These are phyloP conservation scores for Tetrapisispora iriomotensis DNA, from an alignment of 805 yeast genomes.

Conservation along the genomic window DNA sequence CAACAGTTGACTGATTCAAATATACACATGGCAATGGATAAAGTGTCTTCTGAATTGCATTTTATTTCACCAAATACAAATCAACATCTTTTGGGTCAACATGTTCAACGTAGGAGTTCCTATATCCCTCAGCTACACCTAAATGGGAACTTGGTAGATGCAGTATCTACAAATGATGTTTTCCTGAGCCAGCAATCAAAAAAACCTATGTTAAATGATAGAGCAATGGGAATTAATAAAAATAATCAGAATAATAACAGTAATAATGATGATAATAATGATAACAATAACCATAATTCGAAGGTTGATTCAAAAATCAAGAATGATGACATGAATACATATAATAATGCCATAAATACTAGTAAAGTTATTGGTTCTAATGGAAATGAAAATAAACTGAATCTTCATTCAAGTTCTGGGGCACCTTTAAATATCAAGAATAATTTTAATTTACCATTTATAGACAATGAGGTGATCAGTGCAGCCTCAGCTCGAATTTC, in stretches of 20 bases:
- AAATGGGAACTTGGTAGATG: constrained; percentile 51
- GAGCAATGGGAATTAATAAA: no score
- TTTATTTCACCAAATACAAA: no score
- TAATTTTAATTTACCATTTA: neutral
- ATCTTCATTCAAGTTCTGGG: no score
- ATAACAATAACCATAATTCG: no score
- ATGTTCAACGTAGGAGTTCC: neutral
- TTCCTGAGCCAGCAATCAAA: constrained; percentile 38
- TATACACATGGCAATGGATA: neutral
- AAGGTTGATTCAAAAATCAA: no score
- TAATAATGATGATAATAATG: no score
- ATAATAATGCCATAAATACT: neutral
- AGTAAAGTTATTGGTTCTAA: neutral
- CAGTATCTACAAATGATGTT: constrained; percentile 92
- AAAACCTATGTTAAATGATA: no score
- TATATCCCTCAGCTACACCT: constrained; percentile 26
- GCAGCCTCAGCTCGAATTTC: no score
- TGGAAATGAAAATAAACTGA: neutral
- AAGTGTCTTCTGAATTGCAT: neutral
- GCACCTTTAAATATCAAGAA: no score
- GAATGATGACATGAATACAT: neutral
- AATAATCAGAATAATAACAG: no score
- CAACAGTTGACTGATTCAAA: neutral
- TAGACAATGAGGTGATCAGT: no score
- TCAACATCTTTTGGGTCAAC: neutral